Percentiles rank a stretch among this genome's conserved stretches.
Conservation (phyloP, 257 asterid species). For the Solanum sitiens region DNA sequence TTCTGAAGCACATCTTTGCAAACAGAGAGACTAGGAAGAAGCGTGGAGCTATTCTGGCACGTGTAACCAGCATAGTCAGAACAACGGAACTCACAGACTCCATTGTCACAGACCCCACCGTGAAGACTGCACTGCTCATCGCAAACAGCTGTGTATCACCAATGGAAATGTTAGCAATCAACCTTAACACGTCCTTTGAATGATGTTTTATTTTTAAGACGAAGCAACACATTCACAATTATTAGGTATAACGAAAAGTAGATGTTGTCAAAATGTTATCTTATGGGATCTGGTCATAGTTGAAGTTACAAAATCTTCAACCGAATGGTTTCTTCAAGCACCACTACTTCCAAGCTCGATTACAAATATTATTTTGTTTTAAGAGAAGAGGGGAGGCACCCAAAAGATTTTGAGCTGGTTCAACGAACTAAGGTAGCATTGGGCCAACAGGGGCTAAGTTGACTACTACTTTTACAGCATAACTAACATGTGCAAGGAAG, state of each 20-base stretch:
- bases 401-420: neutral
- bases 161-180: neutral
- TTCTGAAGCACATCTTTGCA: conserved; percentile 75
- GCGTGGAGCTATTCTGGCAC: conserved; percentile 92
- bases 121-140: conserved; percentile 99
- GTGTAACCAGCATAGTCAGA: conserved; percentile 98
- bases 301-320: neutral
- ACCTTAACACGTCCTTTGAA: neutral
- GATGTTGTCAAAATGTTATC: neutral
- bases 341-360: neutral
- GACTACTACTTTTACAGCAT: neutral
- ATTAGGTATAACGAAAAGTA: neutral
- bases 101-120: conserved; percentile 97
- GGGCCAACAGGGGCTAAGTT: neutral
- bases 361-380: neutral
- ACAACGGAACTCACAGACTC: conserved; percentile 95
- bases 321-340: neutral
- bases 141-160: conserved; percentile 57
- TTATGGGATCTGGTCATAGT: neutral
- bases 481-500: neutral
- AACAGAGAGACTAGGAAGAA: conserved; percentile 75
- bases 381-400: neutral
- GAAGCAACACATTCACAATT: neutral
- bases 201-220: neutral
- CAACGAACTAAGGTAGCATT: neutral